Conservation (phyloP, 805 yeast species). For the Diddensiella transvaalensis region DNA sequence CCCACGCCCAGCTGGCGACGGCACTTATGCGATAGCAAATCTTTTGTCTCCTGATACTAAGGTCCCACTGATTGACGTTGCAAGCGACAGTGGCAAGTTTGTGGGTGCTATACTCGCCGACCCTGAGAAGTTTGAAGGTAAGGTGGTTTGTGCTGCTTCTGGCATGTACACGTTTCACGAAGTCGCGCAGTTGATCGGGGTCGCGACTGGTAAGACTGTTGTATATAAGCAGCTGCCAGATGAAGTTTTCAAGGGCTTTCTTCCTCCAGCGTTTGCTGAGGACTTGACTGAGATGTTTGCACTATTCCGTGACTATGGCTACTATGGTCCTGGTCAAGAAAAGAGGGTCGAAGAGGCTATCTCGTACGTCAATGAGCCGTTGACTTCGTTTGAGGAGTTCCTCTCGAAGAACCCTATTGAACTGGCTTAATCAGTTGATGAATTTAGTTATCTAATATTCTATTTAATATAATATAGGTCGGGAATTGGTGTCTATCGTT, state of each 20-base stretch:
- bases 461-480: too few species aligned
- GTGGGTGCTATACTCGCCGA: constrained; percentile 10
- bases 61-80: constrained; percentile 8
- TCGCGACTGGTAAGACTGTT: constrained; percentile 8
- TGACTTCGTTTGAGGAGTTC: not conserved
- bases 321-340: constrained; percentile 8
- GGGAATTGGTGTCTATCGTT: too few species aligned
- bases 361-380: not conserved
- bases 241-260: not conserved
- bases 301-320: constrained; percentile 9
- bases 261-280: constrained; percentile 5
- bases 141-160: constrained; percentile 2
- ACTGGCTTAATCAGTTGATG: not conserved
- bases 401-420: not conserved
- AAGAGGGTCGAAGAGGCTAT: constrained; percentile 4
- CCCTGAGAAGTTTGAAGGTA: constrained; percentile 7
- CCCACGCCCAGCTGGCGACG: constrained; percentile 11
- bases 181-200: not conserved
- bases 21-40: constrained; percentile 2
- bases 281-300: constrained; percentile 4
- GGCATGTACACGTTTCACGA: not conserved
- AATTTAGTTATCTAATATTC: too few species aligned
- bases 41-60: not conserved
- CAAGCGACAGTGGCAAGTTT: constrained; percentile 7
- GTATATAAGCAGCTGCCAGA: constrained; percentile 8